Conservation (phyloP, 768 basidiomycete species). For the Sutorius australiensis region DNA sequence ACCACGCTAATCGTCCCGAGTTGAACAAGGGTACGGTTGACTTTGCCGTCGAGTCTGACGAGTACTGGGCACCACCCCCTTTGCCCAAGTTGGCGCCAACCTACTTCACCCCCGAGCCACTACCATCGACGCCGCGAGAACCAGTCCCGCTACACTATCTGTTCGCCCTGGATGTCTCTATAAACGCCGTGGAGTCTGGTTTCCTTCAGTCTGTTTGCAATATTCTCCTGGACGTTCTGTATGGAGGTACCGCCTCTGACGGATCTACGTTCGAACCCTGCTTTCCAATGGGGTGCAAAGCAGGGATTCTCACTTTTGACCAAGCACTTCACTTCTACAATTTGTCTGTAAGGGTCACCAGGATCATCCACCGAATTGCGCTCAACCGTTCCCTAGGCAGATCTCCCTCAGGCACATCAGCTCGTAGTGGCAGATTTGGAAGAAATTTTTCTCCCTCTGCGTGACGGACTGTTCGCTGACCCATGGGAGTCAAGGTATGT, state of each 20-base stretch:
- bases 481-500: conserved; percentile 67
- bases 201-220: conserved; percentile 65
- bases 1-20: conserved; percentile 80
- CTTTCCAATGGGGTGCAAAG: conserved; percentile 49
- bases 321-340: conserved; percentile 82
- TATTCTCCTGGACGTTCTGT: conserved; percentile 59
- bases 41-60: conserved; percentile 67
- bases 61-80: conserved; percentile 83
- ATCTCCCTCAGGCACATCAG: conserved; percentile 54
- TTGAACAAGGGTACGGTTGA: conserved; percentile 89
- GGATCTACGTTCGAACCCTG: conserved; percentile 44
- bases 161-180: conserved; percentile 86
- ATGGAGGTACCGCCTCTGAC: conserved; percentile 44
- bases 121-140: conserved; percentile 40
- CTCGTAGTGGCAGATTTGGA: conserved; percentile 84
- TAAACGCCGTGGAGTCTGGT: conserved; percentile 62
- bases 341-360: conserved; percentile 60
- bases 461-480: conserved; percentile 70
- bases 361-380: conserved; percentile 4
- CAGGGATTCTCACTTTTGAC: conserved; percentile 88
- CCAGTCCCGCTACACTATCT: conserved; percentile 72
- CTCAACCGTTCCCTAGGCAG: conserved; percentile 35
- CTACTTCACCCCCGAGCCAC: conserved; percentile 50
- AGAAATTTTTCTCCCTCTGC: conserved; percentile 86
- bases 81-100: conserved; percentile 49